Conservation (phyloP, 2,329 filamentous ascomycete species). For the Conoideocrella luteorostrata region DNA sequence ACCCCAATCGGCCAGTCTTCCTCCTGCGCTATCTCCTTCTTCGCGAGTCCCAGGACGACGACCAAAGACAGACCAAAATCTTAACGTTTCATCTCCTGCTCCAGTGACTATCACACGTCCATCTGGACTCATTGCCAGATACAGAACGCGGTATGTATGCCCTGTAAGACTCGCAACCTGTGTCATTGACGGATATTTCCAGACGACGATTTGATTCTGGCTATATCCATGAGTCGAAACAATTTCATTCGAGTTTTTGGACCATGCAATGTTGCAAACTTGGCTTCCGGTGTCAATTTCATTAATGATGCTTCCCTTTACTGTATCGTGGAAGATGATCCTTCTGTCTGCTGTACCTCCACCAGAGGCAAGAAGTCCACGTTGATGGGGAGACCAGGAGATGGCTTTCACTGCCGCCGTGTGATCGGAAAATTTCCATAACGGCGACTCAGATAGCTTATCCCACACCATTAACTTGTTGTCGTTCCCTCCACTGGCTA, state of each 20-base stretch:
- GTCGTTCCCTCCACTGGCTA: conserved; percentile 94
- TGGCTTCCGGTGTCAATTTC: conserved; percentile 96
- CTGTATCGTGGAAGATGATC: conserved; percentile 97
- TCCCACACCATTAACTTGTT: conserved; percentile 99
- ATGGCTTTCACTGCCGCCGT: conserved; percentile 96
- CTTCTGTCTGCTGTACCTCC: conserved; percentile 92
- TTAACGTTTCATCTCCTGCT: conserved; percentile 88
- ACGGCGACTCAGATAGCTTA: conserved; percentile 82
- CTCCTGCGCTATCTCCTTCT: conserved; percentile 53
- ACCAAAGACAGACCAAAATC: conserved; percentile 96
- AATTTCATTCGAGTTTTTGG: conserved; percentile 94
- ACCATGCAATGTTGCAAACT: conserved; percentile 98
- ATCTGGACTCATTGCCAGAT: conserved; percentile 95
- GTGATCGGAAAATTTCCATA: conserved; percentile 92
- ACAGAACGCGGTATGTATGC: conserved; percentile 93
- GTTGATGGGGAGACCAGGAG: conserved; percentile 94
- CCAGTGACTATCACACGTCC: conserved; percentile 91
- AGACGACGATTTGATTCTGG: conserved; percentile 97
- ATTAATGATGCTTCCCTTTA: conserved; percentile 71
- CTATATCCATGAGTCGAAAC: conserved; percentile 96
- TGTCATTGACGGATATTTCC: conserved; percentile 98
- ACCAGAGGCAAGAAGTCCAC: conserved; percentile 87
- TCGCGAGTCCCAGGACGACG: conserved; percentile 67
- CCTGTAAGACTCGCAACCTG: conserved; percentile 93
- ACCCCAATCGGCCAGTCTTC: conserved; percentile 70